phyloP scores from a whole-genome alignment of 768 basidiomycete species.

The Leccinum rimulosum region DNA sequence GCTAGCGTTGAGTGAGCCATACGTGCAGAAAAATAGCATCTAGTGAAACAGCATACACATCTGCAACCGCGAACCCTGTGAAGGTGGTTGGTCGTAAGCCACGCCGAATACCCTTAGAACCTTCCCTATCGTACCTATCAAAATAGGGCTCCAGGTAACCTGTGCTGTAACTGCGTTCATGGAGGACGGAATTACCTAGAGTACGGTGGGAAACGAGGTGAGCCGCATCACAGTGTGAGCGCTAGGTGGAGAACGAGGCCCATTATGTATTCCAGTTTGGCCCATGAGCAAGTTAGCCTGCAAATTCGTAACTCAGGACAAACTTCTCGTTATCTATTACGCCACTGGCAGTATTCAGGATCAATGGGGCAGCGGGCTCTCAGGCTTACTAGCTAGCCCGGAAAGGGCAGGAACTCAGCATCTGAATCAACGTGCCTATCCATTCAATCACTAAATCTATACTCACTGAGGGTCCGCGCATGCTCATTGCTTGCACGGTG shows the following conservation, averaged over 20 bases:
- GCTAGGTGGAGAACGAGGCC: background rate
- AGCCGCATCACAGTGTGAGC: background rate
- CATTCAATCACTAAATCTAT: too few relatives aligned
- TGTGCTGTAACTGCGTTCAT: constrained; percentile 6
- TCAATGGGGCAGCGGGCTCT: too few relatives aligned
- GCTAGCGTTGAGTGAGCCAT: background rate
- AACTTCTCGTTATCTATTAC: too few relatives aligned
- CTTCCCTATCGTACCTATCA: constrained; percentile 13
- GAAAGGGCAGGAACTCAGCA: too few relatives aligned
- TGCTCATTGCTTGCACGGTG: too few relatives aligned
- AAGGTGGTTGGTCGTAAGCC: constrained; percentile 10
- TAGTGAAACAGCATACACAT: constrained; percentile 9
- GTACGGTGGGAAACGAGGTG: background rate
- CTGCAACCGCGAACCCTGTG: constrained; percentile 13
- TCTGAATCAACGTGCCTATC: too few relatives aligned
- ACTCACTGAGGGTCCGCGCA: too few relatives aligned
- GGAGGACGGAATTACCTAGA: background rate
- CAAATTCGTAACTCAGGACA: too few relatives aligned
- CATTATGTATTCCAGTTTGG: background rate
- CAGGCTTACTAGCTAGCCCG: too few relatives aligned
- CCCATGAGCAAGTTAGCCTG: too few relatives aligned
- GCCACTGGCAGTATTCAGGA: too few relatives aligned
- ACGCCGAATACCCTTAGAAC: too few relatives aligned
- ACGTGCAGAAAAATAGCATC: background rate
- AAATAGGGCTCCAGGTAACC: constrained; percentile 12